Percentiles rank a stretch among this genome's conserved stretches.
Evolutionary conservation across 495 filamentous ascomycete genomes (phyloP).

Genomic region (Neurospora tetraspora): DNA sequence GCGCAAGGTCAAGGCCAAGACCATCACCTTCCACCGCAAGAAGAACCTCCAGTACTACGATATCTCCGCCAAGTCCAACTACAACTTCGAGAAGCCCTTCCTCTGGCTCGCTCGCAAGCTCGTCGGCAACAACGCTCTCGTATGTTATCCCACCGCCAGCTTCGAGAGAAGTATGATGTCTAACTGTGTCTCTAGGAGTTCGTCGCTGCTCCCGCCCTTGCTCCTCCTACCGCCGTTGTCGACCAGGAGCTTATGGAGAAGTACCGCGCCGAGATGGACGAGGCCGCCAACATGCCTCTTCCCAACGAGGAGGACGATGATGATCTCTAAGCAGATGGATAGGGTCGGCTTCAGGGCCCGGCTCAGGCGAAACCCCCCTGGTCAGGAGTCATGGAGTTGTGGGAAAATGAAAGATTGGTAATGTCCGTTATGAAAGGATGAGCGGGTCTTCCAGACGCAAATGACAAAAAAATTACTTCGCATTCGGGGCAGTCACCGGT

Average conservation of each 20-base stretch:
- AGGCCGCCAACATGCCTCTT: slow-evolving; percentile 72
- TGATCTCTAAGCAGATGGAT: slow-evolving; percentile 35
- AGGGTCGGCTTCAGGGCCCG: not conserved
- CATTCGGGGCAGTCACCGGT: not conserved
- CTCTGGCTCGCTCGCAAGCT: slow-evolving; percentile 98
- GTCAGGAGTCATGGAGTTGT: slow-evolving; percentile 1
- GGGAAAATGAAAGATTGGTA: slow-evolving; percentile 12
- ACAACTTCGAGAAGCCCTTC: slow-evolving; percentile 99
- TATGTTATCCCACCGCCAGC: slow-evolving; percentile 36
- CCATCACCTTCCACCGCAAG: slow-evolving; percentile 99
- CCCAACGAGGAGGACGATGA: slow-evolving; percentile 90
- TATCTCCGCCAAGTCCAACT: slow-evolving; percentile 99
- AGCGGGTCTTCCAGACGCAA: slow-evolving; percentile 13
- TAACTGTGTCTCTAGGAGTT: slow-evolving; percentile 61
- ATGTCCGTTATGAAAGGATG: slow-evolving; percentile 25
- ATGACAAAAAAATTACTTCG: slow-evolving; percentile 6
- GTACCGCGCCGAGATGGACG: slow-evolving; percentile 83
- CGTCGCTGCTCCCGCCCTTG: slow-evolving; percentile 87
- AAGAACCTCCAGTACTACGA: slow-evolving; percentile 99
- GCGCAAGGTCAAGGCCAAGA: slow-evolving; percentile 99
- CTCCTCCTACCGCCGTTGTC: slow-evolving; percentile 83
- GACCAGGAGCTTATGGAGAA: slow-evolving; percentile 68
- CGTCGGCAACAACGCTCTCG: slow-evolving; percentile 83
- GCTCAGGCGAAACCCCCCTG: slow-evolving; percentile 1
- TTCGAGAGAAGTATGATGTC: not conserved